phyloP scores from a whole-genome alignment of 148 eudicot species.

The Selenicereus undatus region DNA sequence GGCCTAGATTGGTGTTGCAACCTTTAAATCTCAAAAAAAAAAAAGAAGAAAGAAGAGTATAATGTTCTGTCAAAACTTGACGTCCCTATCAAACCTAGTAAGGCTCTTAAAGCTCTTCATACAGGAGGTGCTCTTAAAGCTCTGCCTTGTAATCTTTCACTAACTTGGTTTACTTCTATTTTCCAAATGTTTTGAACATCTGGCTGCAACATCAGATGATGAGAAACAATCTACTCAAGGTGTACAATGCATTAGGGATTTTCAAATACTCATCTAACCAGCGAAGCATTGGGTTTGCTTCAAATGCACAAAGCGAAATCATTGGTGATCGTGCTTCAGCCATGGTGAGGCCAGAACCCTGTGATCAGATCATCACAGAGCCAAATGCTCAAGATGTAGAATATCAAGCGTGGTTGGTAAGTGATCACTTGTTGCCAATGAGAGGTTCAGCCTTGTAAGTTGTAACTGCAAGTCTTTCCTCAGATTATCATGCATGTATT shows the following conservation, averaged over 20 bases:
- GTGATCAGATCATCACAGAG: conserved; percentile 21
- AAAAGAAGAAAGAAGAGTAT: too few relatives aligned
- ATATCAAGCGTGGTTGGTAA: conserved; percentile 39
- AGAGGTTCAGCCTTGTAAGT: background rate
- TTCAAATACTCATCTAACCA: conserved; percentile 25
- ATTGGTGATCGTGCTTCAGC: conserved; percentile 30
- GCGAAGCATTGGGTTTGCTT: conserved; percentile 3
- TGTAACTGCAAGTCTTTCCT: background rate
- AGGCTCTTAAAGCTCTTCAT: too few relatives aligned
- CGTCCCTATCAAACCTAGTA: background rate
- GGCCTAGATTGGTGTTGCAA: too few relatives aligned
- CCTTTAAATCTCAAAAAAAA: too few relatives aligned
- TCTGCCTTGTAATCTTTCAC: background rate
- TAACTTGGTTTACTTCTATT: background rate
- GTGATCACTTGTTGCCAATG: background rate
- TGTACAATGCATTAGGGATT: conserved; percentile 32
- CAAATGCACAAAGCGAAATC: conserved; percentile 22
- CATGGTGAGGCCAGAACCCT: conserved; percentile 35
- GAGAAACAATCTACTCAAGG: conserved; percentile 26
- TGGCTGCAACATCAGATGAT: conserved; percentile 20
- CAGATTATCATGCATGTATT: background rate
- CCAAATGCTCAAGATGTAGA: conserved; percentile 10
- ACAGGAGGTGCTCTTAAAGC: background rate
- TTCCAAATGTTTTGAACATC: background rate
- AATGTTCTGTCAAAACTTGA: too few relatives aligned